Conservation (phyloP, 2,329 filamentous ascomycete species). For the Colletotrichum scovillei region DNA sequence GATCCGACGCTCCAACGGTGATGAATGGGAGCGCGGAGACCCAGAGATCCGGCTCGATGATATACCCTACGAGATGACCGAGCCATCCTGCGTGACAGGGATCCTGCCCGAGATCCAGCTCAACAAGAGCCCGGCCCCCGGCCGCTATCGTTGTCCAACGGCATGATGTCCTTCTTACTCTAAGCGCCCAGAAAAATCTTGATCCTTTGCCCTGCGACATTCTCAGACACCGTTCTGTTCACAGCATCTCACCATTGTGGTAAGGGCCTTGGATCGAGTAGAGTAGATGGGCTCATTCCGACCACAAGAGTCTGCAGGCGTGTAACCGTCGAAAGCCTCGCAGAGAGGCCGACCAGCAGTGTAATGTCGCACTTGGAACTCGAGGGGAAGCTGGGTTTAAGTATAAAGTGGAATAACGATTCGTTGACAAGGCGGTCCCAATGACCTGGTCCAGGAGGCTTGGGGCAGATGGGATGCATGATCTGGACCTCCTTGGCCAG, state of each 20-base stretch:
- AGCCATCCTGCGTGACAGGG: not conserved
- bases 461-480: constrained; percentile 19
- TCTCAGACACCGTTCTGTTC: not conserved
- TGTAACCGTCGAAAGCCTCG: constrained; percentile 3
- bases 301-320: not conserved
- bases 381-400: not conserved
- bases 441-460: constrained; percentile 23
- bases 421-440: constrained; percentile 31
- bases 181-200: not conserved
- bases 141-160: not conserved
- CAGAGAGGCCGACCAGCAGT: not conserved
- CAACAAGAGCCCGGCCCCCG: not conserved
- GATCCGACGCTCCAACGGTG: not conserved
- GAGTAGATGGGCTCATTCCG: not conserved
- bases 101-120: not conserved
- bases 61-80: not conserved
- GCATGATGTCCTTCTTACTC: not conserved
- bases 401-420: constrained; percentile 1
- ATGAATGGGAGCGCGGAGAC: not conserved
- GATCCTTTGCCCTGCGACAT: constrained; percentile 20
- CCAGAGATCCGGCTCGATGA: not conserved
- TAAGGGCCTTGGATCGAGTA: constrained; percentile 1
- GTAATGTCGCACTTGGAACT: constrained; percentile 29
- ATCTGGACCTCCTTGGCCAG: constrained; percentile 7
- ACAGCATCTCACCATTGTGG: not conserved